Evolutionary conservation across 441 rosid species (phyloP).

Genomic region (Eruca vesicaria): DNA sequence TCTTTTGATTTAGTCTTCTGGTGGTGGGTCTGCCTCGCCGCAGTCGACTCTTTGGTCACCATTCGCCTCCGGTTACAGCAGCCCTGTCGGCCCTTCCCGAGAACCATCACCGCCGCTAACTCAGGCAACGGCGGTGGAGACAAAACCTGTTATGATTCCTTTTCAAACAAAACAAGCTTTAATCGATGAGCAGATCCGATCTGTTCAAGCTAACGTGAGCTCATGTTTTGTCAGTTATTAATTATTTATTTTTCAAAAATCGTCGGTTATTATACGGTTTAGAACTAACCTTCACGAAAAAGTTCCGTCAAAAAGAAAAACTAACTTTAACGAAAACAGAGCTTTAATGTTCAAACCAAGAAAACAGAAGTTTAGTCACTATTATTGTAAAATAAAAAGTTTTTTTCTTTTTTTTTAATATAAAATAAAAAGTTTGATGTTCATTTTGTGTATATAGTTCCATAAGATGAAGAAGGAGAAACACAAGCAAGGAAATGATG

Average conservation of each 20-base stretch:
- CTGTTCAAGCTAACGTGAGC: slow-evolving; percentile 49
- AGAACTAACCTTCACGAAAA: slow-evolving; percentile 6
- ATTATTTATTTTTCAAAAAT: not conserved
- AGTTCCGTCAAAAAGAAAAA: too few relatives aligned
- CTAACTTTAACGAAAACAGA: not conserved
- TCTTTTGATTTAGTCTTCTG: slow-evolving; percentile 28
- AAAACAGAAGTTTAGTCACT: too few relatives aligned
- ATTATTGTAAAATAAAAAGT: too few relatives aligned
- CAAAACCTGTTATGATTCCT: slow-evolving; percentile 17
- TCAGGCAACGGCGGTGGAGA: slow-evolving; percentile 29
- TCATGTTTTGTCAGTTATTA: not conserved
- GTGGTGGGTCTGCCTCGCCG: slow-evolving; percentile 41
- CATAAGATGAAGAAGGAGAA: slow-evolving; percentile 45
- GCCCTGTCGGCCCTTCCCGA: slow-evolving; percentile 36
- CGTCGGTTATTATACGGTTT: slow-evolving; percentile 17
- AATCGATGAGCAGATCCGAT: slow-evolving; percentile 57
- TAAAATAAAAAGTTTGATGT: not conserved
- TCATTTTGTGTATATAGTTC: slow-evolving; percentile 33
- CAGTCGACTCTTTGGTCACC: slow-evolving; percentile 54
- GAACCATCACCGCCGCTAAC: slow-evolving; percentile 40
- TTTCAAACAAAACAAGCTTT: slow-evolving; percentile 53
- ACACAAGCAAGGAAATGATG: slow-evolving; percentile 41
- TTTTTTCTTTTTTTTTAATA: not conserved
- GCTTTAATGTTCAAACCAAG: too few relatives aligned
- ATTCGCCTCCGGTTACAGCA: slow-evolving; percentile 36